A percentile compares a stretch with the other conserved stretches of the same genome.
Conservation (phyloP, 495 filamentous ascomycete species). For the Glonium stellatum region DNA sequence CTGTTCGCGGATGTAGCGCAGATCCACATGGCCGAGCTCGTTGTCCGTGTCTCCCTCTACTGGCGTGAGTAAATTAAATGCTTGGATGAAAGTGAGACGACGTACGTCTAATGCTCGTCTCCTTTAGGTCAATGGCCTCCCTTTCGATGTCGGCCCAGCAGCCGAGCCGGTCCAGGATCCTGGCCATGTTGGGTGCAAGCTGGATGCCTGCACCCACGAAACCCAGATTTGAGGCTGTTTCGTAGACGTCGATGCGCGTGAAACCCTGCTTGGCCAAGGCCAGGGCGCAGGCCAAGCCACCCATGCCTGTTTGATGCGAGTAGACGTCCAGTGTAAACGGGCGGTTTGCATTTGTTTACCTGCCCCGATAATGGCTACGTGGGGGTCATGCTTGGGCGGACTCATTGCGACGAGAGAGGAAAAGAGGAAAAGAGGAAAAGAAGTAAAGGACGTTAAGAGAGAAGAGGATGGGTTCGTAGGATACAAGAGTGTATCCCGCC, state of each 20-base stretch:
- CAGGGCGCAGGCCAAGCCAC: conserved; percentile 63
- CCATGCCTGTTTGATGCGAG: conserved; percentile 53
- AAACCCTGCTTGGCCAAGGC: conserved; percentile 67
- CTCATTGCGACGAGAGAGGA: background rate
- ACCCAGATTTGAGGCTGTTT: conserved; percentile 64
- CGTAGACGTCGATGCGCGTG: conserved; percentile 63
- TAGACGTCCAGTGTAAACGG: background rate
- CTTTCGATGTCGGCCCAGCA: conserved; percentile 60
- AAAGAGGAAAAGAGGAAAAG: background rate
- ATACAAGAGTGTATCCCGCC: too few species aligned
- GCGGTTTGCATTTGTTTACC: background rate
- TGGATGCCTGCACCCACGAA: conserved; percentile 82
- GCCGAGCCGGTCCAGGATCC: conserved; percentile 62
- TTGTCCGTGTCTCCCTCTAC: conserved; percentile 59
- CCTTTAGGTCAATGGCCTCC: conserved; percentile 49
- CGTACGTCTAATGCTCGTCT: conserved; percentile 49
- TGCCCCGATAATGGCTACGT: background rate
- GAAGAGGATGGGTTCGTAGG: too few species aligned
- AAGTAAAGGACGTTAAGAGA: too few species aligned
- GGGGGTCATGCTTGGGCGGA: background rate
- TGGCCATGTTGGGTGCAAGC: conserved; percentile 71
- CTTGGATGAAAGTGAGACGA: background rate
- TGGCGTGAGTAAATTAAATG: conserved; percentile 11
- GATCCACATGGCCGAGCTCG: conserved; percentile 64
- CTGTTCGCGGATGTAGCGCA: conserved; percentile 56